Percentiles rank a stretch among this genome's conserved stretches.
phyloP scores from a whole-genome alignment of 108 stramenopile species.

The Aureococcus anophagefferens region DNA sequence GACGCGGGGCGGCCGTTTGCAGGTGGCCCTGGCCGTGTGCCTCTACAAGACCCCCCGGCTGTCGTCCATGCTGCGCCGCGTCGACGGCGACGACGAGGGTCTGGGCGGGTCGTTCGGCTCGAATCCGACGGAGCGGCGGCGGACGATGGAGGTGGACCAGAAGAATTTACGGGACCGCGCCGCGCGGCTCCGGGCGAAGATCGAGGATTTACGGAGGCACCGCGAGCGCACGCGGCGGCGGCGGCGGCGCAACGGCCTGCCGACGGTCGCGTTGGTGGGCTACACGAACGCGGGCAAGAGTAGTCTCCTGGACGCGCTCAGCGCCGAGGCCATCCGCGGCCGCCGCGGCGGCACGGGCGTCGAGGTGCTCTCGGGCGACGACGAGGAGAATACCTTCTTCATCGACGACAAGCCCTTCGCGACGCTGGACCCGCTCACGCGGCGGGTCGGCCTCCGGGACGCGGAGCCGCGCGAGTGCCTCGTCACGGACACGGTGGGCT shows the following conservation, averaged over 20 bases:
- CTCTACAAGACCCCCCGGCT: background rate
- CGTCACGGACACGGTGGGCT: slow-evolving; percentile 92
- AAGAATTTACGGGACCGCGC: background rate
- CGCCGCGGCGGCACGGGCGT: no score
- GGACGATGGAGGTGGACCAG: background rate
- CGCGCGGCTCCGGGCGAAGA: background rate
- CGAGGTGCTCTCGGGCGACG: slow-evolving; percentile 56
- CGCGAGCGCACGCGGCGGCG: background rate
- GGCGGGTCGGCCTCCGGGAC: slow-evolving; percentile 71
- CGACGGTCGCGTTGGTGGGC: slow-evolving; percentile 75
- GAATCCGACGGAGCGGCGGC: background rate
- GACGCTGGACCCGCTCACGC: slow-evolving; percentile 88
- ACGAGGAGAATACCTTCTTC: no score
- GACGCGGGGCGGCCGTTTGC: background rate
- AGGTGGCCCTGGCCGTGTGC: background rate
- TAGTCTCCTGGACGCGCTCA: slow-evolving; percentile 74
- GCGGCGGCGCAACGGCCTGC: slow-evolving; percentile 44
- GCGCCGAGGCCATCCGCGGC: slow-evolving; percentile 25
- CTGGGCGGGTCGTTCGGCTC: background rate
- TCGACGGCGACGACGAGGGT: background rate
- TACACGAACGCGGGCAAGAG: slow-evolving; percentile 94
- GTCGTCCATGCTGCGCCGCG: background rate
- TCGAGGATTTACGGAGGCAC: background rate
- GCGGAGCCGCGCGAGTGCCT: slow-evolving; percentile 23
- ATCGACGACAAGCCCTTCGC: slow-evolving; percentile 82